Conservation (phyloP, 495 filamentous ascomycete genomes). For the Apodospora peruviana region DNA sequence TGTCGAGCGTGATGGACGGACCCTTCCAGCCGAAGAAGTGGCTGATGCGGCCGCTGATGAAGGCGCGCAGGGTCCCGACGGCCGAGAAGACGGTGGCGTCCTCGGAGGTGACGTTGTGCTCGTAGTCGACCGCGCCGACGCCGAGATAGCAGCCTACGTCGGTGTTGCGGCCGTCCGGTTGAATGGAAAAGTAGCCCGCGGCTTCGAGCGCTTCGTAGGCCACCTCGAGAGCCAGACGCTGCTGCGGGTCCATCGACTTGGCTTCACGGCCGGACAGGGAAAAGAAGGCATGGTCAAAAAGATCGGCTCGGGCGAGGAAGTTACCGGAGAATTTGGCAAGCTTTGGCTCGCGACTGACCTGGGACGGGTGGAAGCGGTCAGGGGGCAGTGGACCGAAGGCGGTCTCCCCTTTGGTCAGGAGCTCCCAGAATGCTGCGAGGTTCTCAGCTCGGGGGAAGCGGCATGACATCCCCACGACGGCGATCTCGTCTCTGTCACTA, state of each 20-base stretch:
- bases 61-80: conserved; percentile 5
- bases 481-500: too few species aligned
- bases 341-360: background rate
- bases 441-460: conserved; percentile 27
- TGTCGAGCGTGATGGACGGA: conserved; percentile 38
- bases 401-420: conserved; percentile 8
- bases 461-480: conserved; percentile 34
- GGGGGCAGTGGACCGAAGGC: conserved; percentile 25
- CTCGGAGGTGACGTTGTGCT: conserved; percentile 30
- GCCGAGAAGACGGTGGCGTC: conserved; percentile 30
- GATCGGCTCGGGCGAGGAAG: conserved; percentile 32
- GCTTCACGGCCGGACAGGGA: conserved; percentile 50
- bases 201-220: conserved; percentile 73
- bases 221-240: conserved; percentile 65
- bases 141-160: conserved; percentile 20
- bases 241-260: conserved; percentile 62
- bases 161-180: background rate
- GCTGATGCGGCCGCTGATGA: conserved; percentile 44
- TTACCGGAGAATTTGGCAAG: conserved; percentile 43
- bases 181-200: conserved; percentile 47
- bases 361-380: conserved; percentile 57
- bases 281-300: conserved; percentile 53
- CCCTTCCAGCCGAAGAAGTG: conserved; percentile 42
- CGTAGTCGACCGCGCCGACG: conserved; percentile 28
- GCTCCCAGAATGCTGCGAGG: conserved; percentile 2